Conservation (phyloP, 2,329 filamentous ascomycete genomes). For the Colletotrichum agaves region DNA sequence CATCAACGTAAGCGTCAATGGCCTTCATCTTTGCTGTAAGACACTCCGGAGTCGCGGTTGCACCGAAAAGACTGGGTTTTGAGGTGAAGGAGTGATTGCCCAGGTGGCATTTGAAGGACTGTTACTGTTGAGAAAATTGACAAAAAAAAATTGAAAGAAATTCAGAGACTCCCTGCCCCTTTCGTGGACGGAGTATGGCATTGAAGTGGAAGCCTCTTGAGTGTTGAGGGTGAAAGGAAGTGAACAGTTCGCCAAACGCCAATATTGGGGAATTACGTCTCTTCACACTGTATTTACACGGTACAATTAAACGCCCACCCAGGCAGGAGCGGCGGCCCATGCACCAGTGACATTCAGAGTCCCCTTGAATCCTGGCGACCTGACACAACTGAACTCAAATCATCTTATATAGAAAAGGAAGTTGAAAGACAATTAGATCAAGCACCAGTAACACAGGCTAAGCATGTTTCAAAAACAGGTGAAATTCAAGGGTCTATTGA, state of each 20-base stretch:
- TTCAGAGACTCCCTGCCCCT: not conserved
- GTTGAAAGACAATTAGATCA: no score
- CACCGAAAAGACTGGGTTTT: not conserved
- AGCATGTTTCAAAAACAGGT: not conserved
- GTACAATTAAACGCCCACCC: not conserved
- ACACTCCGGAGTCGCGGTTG: not conserved
- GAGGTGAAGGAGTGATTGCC: not conserved
- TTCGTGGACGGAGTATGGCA: not conserved
- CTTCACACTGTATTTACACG: slow-evolving; percentile 28
- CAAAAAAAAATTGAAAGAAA: not conserved
- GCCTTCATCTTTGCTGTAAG: slow-evolving; percentile 27
- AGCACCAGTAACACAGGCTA: no score
- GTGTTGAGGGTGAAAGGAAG: slow-evolving; percentile 10
- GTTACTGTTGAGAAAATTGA: not conserved
- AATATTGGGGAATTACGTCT: not conserved
- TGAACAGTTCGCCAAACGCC: slow-evolving; percentile 32
- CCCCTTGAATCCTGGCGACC: no score
- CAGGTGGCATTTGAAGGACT: not conserved
- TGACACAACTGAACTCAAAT: no score
- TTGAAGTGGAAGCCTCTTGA: not conserved
- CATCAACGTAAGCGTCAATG: slow-evolving; percentile 31
- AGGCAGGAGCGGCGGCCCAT: not conserved
- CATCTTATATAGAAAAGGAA: no score
- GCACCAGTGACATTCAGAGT: not conserved
- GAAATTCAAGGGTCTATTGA: slow-evolving; percentile 35